Evolutionary conservation across 768 basidiomycete genomes (phyloP).

Genomic region (Amanita phalloides): DNA sequence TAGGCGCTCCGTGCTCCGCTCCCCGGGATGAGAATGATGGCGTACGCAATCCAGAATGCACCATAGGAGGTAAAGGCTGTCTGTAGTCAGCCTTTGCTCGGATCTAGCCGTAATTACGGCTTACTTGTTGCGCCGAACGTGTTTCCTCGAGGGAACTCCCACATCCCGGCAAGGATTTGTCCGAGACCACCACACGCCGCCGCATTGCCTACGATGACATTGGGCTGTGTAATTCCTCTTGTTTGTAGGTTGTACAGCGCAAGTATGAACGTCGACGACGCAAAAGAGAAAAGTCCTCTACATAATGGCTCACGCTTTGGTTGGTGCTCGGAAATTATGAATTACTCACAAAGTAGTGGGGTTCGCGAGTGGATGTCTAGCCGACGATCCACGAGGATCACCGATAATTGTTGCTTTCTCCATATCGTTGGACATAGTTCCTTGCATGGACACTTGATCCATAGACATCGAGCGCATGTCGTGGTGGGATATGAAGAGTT

Average conservation of each 20-base stretch:
- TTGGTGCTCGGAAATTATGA: neutral
- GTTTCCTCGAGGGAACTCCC: constrained; percentile 48
- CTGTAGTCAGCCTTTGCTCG: neutral
- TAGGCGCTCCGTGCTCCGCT: constrained; percentile 43
- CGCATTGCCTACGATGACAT: constrained; percentile 62
- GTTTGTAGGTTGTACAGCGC: constrained; percentile 46
- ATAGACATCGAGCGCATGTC: neutral
- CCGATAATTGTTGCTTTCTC: neutral
- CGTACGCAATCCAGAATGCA: constrained; percentile 63
- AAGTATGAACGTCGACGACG: constrained; percentile 57
- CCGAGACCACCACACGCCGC: constrained; percentile 55
- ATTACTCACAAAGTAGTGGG: constrained; percentile 34
- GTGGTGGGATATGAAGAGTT: neutral
- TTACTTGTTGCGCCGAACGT: constrained; percentile 48
- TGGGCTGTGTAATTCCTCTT: constrained; percentile 31
- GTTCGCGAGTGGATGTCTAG: constrained; percentile 28
- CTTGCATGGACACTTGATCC: neutral
- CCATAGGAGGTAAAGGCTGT: constrained; percentile 59
- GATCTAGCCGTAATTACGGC: constrained; percentile 10
- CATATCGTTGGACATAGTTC: neutral
- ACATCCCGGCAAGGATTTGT: constrained; percentile 66
- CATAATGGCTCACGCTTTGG: neutral
- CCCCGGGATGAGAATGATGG: constrained; percentile 43
- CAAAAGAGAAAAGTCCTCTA: constrained; percentile 56
- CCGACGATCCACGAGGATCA: neutral